These are phyloP conservation scores for Ophiostoma perfectum DNA, from an alignment of 2,329 filamentous ascomycete genomes.

Conservation along the genomic window DNA sequence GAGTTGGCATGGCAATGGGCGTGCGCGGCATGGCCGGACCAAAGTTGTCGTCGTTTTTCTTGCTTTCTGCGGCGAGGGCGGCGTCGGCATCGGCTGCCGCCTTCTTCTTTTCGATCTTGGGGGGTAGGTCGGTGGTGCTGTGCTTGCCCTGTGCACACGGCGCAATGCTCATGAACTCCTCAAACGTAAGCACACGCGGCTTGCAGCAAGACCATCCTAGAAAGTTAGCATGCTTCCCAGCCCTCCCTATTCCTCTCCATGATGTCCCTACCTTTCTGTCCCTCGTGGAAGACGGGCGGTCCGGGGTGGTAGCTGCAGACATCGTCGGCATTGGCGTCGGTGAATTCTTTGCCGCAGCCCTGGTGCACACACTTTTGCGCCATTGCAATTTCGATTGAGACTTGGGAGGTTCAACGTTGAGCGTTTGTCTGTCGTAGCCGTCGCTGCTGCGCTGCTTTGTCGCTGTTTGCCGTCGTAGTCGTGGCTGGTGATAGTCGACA, in stretches of 20 bases:
- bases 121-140: conserved; percentile 72
- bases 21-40: conserved; percentile 36
- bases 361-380: conserved; percentile 91
- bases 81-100: conserved; percentile 46
- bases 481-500: neutral
- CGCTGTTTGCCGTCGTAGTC: neutral
- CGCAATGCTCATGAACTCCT: conserved; percentile 90
- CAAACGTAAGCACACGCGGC: conserved; percentile 90
- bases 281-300: conserved; percentile 92
- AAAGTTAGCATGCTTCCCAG: neutral
- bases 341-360: conserved; percentile 78
- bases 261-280: conserved; percentile 75
- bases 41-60: conserved; percentile 25
- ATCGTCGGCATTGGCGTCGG: conserved; percentile 68
- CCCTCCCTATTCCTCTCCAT: neutral
- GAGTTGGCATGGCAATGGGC: conserved; percentile 41
- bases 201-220: conserved; percentile 99
- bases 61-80: conserved; percentile 35
- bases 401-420: too few species aligned
- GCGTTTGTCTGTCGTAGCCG: neutral
- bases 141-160: conserved; percentile 93
- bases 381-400: conserved; percentile 42
- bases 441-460: neutral
- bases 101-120: conserved; percentile 55
- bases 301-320: conserved; percentile 89